These are phyloP conservation scores for Plasmodium gallinaceum DNA, from an alignment of 169 alveolate species.

Conservation along the genomic window DNA sequence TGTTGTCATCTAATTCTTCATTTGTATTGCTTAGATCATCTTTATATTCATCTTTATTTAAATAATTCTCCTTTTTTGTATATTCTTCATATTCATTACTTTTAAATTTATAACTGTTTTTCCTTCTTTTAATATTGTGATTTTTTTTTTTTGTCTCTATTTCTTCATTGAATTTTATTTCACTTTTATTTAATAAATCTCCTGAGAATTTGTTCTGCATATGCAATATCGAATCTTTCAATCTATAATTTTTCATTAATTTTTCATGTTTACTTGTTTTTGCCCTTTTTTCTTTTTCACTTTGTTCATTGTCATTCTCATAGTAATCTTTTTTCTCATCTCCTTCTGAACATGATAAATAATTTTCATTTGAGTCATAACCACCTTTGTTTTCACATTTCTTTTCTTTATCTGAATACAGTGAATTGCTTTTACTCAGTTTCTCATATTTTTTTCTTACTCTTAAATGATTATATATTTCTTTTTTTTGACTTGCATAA, in stretches of 20 bases:
- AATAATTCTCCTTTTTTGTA: background rate
- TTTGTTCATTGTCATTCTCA: background rate
- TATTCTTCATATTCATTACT: too few species aligned
- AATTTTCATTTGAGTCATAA: background rate
- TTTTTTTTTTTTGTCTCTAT: too few species aligned
- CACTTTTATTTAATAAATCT: background rate
- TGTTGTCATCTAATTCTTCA: slow-evolving; percentile 15
- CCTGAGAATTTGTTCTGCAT: background rate
- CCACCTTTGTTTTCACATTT: background rate
- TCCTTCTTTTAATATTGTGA: too few species aligned
- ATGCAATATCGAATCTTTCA: background rate
- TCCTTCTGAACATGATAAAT: background rate
- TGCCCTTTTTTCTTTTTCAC: background rate
- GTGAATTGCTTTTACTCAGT: too few species aligned
- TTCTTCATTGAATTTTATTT: background rate
- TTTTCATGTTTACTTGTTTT: background rate
- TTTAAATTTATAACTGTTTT: too few species aligned
- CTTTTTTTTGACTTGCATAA: background rate
- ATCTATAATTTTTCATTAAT: background rate
- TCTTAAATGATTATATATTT: background rate
- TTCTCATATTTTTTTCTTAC: too few species aligned
- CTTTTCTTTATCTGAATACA: background rate
- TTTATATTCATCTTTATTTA: background rate
- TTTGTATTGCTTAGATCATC: background rate
- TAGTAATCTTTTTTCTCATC: background rate